Base-by-base conservation (phyloP, 768 basidiomycete genomes). In the Mycena capillaripes region DNA sequence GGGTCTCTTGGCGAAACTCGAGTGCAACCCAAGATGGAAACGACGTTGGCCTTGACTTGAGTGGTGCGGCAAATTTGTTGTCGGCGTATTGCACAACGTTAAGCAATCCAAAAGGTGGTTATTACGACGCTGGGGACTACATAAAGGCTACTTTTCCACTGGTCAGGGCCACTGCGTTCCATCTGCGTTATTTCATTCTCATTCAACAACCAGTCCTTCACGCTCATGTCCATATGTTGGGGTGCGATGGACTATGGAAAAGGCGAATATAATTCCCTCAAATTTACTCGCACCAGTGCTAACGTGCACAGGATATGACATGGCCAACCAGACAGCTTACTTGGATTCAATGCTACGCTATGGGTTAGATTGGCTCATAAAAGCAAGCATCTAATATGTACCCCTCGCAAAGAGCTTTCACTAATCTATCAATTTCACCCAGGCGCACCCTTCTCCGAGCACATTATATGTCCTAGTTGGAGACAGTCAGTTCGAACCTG, bases 281-380 rank as follows among this genome's bases (percentile, higher is more conserved):
- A n/a, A n/a, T 38, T 10, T 40, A 48, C 16, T 38, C 57, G 5
- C 63, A 12, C 60, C 25, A 60, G 46, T 61, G 36, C 66, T 65
- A 65, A 44, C 9, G 64, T 53, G 34, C 23, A 62, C 59, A 93
- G 94, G 93, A 19, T 98, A 97, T 78, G 95, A 96, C 74, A 76
- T 90, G 60, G 91, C 95, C 62, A 94, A 95, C 63, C 96, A 97
- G 82, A 95, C 96, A 0, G 89, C 90, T 3, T 98, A 97, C 80
- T 89, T 98, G n/a, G 97, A 98, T 76, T 89, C 90, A 71, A 96
- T 94, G 86, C 83, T 97, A 62, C 90, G 96, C 70, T 97, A 95
- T 95, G 93, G 96, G 29, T 88, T 96, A 53, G 93, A 96, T 81
- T 98, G 96, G 95, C 83, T 97, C 60, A 95, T 97, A 62, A 95